A percentile compares a stretch with the other conserved stretches of the same genome.
Evolutionary conservation across 2,329 filamentous ascomycete genomes (phyloP).

Genomic region (Cladophialophora psammophila): DNA sequence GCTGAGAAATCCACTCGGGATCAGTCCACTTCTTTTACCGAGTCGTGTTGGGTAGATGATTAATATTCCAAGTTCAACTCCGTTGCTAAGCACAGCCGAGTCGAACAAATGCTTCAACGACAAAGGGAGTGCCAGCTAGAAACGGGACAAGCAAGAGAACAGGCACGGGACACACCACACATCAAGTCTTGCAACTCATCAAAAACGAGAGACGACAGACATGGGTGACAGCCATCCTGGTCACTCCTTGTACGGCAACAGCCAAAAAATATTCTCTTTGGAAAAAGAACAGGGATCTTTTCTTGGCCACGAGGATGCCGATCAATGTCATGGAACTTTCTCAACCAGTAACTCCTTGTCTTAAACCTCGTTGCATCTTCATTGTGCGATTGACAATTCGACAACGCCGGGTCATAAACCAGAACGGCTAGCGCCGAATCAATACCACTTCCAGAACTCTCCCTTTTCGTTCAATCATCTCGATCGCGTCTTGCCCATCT

Average conservation of each 20-base stretch:
- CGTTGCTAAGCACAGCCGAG: no score
- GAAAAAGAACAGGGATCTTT: background rate
- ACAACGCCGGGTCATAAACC: background rate
- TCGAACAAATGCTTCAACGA: no score
- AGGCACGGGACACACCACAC: no score
- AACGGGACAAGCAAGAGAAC: no score
- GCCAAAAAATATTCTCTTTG: no score
- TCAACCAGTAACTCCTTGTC: background rate
- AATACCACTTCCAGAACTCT: background rate
- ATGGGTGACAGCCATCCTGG: no score
- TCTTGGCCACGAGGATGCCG: background rate
- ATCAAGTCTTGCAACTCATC: no score
- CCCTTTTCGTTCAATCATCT: slow-evolving; percentile 53
- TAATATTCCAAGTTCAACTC: no score
- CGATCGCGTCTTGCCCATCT: slow-evolving; percentile 85
- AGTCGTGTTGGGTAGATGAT: background rate
- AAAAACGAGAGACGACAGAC: no score
- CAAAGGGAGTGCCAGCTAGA: no score
- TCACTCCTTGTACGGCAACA: no score
- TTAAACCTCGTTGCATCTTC: background rate
- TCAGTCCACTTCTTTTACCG: background rate
- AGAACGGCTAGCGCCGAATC: background rate
- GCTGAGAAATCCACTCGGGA: background rate
- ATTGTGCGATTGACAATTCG: background rate
- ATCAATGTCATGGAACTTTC: background rate